A percentile compares a stretch with the other conserved stretches of the same genome.
Conservation (phyloP, 305 asterid genomes). For the Stenogyne calaminthoides region DNA sequence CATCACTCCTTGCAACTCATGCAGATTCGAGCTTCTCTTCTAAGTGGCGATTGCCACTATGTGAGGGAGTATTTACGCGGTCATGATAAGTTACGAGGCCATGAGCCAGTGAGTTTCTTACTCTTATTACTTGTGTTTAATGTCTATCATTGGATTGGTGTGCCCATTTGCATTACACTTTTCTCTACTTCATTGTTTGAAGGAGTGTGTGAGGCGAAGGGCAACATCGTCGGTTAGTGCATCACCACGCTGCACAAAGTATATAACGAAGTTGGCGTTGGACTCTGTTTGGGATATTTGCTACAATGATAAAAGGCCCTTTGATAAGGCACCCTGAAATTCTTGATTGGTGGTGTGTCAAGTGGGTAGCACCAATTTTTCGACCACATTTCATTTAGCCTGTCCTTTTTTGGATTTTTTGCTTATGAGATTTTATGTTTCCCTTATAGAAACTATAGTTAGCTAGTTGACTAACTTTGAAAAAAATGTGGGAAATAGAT, state of each 20-base stretch:
- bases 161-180: background rate
- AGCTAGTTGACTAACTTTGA: too few relatives aligned
- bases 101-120: too few relatives aligned
- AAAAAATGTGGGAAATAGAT: background rate
- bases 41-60: too few relatives aligned
- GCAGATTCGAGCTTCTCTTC: too few relatives aligned
- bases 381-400: background rate
- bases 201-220: slow-evolving; percentile 26
- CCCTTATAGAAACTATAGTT: background rate
- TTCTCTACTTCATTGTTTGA: background rate
- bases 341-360: background rate
- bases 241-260: background rate
- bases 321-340: slow-evolving; percentile 21
- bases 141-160: too few relatives aligned
- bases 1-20: too few relatives aligned
- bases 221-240: background rate
- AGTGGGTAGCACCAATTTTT: background rate
- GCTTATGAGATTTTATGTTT: background rate
- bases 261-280: background rate
- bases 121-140: too few relatives aligned
- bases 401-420: background rate
- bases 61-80: too few relatives aligned
- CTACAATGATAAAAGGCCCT: slow-evolving; percentile 26
- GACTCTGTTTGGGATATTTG: too few relatives aligned
- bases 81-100: too few relatives aligned